A percentile compares a stretch with the other conserved stretches of the same genome.
Conservation (phyloP, 352 stramenopile species). For the Pythium grandisporangium region DNA sequence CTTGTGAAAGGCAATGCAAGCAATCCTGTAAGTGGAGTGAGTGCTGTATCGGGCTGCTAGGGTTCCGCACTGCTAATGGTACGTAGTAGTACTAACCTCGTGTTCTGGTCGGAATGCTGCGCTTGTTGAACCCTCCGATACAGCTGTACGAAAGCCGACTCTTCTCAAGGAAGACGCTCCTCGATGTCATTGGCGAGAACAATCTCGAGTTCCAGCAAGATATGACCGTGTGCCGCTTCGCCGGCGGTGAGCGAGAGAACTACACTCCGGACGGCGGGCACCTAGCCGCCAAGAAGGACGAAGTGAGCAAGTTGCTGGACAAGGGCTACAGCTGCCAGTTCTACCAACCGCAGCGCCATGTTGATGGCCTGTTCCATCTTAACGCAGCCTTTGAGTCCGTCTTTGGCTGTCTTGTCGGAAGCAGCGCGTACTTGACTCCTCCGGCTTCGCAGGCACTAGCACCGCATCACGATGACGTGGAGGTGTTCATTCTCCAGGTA, state of each 20-base stretch:
- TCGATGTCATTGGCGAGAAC: slow-evolving; percentile 52
- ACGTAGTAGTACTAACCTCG: too few species aligned
- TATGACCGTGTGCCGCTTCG: slow-evolving; percentile 72
- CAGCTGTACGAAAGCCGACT: slow-evolving; percentile 43
- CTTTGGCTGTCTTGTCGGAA: slow-evolving; percentile 68
- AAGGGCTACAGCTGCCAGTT: slow-evolving; percentile 82
- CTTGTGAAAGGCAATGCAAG: slow-evolving; percentile 43
- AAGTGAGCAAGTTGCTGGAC: slow-evolving; percentile 53
- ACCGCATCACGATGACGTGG: slow-evolving; percentile 79
- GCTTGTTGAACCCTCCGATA: too few species aligned
- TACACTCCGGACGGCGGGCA: slow-evolving; percentile 19
- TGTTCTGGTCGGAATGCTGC: too few species aligned
- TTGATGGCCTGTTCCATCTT: slow-evolving; percentile 58
- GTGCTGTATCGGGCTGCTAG: neutral
- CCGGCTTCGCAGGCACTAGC: slow-evolving; percentile 73
- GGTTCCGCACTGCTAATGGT: neutral
- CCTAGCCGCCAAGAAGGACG: slow-evolving; percentile 23
- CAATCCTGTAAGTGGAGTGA: slow-evolving; percentile 14
- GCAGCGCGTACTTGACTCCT: slow-evolving; percentile 76
- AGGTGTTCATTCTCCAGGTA: slow-evolving; percentile 75
- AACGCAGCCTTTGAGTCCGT: slow-evolving; percentile 73
- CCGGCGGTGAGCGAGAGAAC: slow-evolving; percentile 54
- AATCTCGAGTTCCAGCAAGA: slow-evolving; percentile 49
- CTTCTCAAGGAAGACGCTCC: slow-evolving; percentile 63
- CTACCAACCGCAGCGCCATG: slow-evolving; percentile 82